Base-by-base conservation (phyloP, 2,329 filamentous ascomycete genomes). In the Alternaria burnsii region DNA sequence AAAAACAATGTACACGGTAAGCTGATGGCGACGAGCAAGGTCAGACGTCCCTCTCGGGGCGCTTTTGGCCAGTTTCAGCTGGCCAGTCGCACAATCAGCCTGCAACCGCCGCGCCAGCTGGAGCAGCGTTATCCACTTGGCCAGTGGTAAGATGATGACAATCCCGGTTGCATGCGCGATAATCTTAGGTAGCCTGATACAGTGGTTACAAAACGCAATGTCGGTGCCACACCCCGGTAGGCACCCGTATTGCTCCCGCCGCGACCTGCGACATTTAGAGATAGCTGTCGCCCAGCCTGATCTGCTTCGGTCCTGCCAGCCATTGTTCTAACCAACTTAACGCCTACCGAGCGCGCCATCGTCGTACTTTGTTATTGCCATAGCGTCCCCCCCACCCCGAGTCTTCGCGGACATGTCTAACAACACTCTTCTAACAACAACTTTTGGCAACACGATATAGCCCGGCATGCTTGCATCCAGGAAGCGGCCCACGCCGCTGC, bases 391-490 rank as follows among this genome's bases (percentile, higher is more conserved):
- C 34, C 50, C 44, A 14, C 44, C 53, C 26, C 30, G 30, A 36
- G 7, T 40, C 46, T 36, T 50, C 54, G 46, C 61, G 59, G 63
- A 66, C 62, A 72, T 73, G 70, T 66, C 41, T 53, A 52, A 64
- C 67, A 61, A 69, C 63, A 24, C 59, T 56, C 65, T 65, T 58
- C 57, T 67, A 62, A 36, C 53, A 40, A 38, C 41, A 44, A n/a
- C 61, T 53, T 61, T 51, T 63, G 44, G 28, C 40, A 38, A 38
- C 34, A 38, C 34, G 16, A 38, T 38, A 38, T 40, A 40, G 59
- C 57, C 60, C 50, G 65, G 32, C 65, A 77, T 77, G 75, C 71
- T 77, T 61, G 73, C 72, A 22, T 67, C 73, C 52, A 70, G 72
- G 53, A 76, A 73, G 63, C 71, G 74, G 26, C 70, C 71, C 32